These are phyloP conservation scores for Leccinum sublutescens DNA, from an alignment of 768 basidiomycete genomes.

Conservation along the genomic window DNA sequence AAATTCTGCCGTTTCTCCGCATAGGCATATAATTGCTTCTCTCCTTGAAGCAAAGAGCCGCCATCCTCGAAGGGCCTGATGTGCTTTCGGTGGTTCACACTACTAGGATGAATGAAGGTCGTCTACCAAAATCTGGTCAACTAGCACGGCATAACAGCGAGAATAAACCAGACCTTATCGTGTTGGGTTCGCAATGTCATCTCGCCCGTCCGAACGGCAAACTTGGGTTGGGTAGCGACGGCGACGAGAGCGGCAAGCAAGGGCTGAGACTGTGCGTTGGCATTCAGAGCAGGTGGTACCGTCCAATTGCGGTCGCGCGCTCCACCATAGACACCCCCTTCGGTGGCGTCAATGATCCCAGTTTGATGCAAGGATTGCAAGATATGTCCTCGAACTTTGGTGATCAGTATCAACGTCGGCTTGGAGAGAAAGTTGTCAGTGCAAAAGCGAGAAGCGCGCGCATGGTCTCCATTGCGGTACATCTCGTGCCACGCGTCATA, in stretches of 20 bases:
- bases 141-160: slow-evolving; percentile 1
- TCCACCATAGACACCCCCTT: slow-evolving; percentile 47
- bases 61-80: slow-evolving; percentile 22
- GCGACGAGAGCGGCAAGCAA: slow-evolving; percentile 82
- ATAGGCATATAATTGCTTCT: slow-evolving; percentile 80
- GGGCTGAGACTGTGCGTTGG: slow-evolving; percentile 70
- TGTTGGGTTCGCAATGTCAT: slow-evolving; percentile 68
- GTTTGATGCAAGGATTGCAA: slow-evolving; percentile 73
- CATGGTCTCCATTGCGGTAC: slow-evolving; percentile 64
- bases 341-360: slow-evolving; percentile 81
- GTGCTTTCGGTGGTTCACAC: slow-evolving; percentile 76
- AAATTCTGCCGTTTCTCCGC: slow-evolving; percentile 82
- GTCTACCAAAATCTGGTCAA: slow-evolving; percentile 40
- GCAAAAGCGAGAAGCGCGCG: slow-evolving; percentile 72
- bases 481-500: slow-evolving; percentile 80
- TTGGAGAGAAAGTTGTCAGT: slow-evolving; percentile 85
- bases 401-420: slow-evolving; percentile 77
- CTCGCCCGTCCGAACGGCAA: slow-evolving; percentile 73
- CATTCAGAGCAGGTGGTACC: slow-evolving; percentile 68
- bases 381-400: slow-evolving; percentile 77
- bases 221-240: slow-evolving; percentile 86
- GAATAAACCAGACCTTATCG: slow-evolving; percentile 65
- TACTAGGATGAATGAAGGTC: slow-evolving; percentile 80
- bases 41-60: slow-evolving; percentile 30
- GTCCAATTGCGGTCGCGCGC: slow-evolving; percentile 35